These are phyloP conservation scores for Diplodia sapinea DNA, from an alignment of 2,329 filamentous ascomycete genomes.

Conservation along the genomic window DNA sequence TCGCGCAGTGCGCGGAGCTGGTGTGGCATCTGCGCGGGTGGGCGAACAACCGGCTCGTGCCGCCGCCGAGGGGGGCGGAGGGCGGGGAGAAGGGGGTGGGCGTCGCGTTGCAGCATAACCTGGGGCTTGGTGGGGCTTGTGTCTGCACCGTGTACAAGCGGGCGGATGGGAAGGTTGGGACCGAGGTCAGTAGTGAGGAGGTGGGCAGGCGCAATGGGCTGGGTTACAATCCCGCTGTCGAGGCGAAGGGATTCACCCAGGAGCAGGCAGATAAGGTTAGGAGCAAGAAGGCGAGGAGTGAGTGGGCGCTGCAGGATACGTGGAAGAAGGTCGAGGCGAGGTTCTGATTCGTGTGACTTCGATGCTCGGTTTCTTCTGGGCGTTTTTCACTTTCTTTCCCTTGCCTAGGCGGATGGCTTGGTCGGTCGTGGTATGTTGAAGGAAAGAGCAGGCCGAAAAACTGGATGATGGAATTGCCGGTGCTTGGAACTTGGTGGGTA, in stretches of 20 bases:
- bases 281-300: constrained; percentile 68
- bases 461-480: too few species aligned
- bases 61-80: constrained; percentile 57
- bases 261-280: constrained; percentile 72
- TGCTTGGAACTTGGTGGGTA: too few species aligned
- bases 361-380: not conserved
- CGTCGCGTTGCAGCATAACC: constrained; percentile 86
- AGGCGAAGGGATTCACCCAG: constrained; percentile 85
- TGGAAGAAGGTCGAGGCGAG: constrained; percentile 74
- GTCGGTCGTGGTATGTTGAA: too few species aligned
- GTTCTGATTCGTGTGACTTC: constrained; percentile 50
- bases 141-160: constrained; percentile 90
- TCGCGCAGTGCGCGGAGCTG: constrained; percentile 93
- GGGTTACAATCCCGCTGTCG: constrained; percentile 90
- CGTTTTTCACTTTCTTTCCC: too few species aligned
- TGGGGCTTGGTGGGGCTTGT: constrained; percentile 87
- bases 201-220: constrained; percentile 71
- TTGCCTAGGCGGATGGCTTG: too few species aligned
- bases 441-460: too few species aligned
- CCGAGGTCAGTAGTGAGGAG: constrained; percentile 64
- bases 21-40: constrained; percentile 95
- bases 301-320: constrained; percentile 80
- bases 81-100: constrained; percentile 39
- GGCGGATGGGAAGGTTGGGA: constrained; percentile 73
- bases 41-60: constrained; percentile 84